These are phyloP conservation scores for Prunus mume DNA, from an alignment of 306 rosid species.

Conservation along the genomic window DNA sequence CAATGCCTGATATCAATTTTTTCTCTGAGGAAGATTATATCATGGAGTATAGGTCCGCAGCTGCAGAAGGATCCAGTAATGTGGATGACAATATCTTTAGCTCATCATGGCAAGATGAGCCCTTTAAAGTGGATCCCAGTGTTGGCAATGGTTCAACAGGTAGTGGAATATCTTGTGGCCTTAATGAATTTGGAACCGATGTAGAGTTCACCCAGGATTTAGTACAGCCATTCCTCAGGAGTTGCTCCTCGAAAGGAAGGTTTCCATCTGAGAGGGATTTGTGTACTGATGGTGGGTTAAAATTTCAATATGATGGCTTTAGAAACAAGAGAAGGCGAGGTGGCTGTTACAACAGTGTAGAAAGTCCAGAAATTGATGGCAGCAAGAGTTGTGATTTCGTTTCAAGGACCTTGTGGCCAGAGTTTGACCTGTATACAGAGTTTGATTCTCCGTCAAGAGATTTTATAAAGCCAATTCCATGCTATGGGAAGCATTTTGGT, in stretches of 20 bases:
- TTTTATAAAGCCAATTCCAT: conserved; percentile 19
- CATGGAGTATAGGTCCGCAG: conserved; percentile 32
- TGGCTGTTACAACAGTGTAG: conserved; percentile 23
- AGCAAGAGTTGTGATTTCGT: conserved; percentile 33
- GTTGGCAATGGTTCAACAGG: conserved; percentile 33
- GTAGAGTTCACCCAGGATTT: conserved; percentile 31
- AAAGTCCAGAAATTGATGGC: conserved; percentile 12
- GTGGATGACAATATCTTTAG: conserved; percentile 40
- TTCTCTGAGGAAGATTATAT: conserved; percentile 33
- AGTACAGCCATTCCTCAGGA: conserved; percentile 53
- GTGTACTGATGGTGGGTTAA: conserved; percentile 34
- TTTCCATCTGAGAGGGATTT: conserved; percentile 41
- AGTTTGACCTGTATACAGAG: conserved; percentile 30
- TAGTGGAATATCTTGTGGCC: conserved; percentile 30
- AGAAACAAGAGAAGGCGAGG: conserved; percentile 36
- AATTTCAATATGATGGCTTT: conserved; percentile 37
- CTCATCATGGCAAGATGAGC: conserved; percentile 39
- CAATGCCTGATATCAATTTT: conserved; percentile 30
- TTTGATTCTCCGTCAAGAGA: conserved; percentile 32
- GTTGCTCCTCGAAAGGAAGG: conserved; percentile 48
- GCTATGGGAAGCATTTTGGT: conserved; percentile 19
- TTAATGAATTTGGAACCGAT: conserved; percentile 29
- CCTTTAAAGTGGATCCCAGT: conserved; percentile 31
- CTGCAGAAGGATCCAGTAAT: conserved; percentile 29
- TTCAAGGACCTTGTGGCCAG: conserved; percentile 26